Conservation (phyloP, 108 stramenopile genomes). For the Cylindrotheca fusiformis region DNA sequence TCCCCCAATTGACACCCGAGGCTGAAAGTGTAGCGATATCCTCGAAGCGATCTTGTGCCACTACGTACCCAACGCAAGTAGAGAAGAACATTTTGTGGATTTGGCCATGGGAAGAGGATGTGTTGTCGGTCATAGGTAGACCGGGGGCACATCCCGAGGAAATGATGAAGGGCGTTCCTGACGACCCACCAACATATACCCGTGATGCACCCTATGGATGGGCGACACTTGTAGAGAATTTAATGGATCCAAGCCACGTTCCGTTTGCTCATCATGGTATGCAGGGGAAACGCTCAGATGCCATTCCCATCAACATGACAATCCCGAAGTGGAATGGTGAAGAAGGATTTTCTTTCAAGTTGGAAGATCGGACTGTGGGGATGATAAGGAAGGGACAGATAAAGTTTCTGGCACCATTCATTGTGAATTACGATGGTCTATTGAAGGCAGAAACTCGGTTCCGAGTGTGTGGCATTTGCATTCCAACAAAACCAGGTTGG, state of each 20-base stretch:
- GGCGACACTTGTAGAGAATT: slow-evolving; percentile 70
- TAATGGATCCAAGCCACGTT: slow-evolving; percentile 80
- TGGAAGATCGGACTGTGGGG: slow-evolving; percentile 31
- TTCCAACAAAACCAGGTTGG: slow-evolving; percentile 39
- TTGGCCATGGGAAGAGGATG: slow-evolving; percentile 41
- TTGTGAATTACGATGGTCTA: slow-evolving; percentile 18
- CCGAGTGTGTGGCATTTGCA: slow-evolving; percentile 13
- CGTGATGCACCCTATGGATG: slow-evolving; percentile 77
- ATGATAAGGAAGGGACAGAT: slow-evolving; percentile 12
- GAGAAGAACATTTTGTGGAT: slow-evolving; percentile 41
- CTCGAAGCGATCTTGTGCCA: slow-evolving; percentile 31
- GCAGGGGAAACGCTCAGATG: slow-evolving; percentile 32
- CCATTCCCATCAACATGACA: slow-evolving; percentile 35
- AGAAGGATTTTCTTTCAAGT: slow-evolving; percentile 29
- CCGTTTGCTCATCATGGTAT: slow-evolving; percentile 65
- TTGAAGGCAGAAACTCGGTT: slow-evolving; percentile 18
- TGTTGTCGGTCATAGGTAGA: slow-evolving; percentile 5
- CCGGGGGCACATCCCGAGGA: slow-evolving; percentile 15
- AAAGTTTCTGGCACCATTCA: slow-evolving; percentile 23
- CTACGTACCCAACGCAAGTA: slow-evolving; percentile 27
- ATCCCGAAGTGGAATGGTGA: slow-evolving; percentile 7
- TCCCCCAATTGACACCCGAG: slow-evolving; percentile 66
- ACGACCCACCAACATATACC: slow-evolving; percentile 30
- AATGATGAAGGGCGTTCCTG: slow-evolving; percentile 4
- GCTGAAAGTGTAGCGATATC: slow-evolving; percentile 3